Evolutionary conservation across 345 rosid genomes (phyloP).

Genomic region (Brassica juncea): DNA sequence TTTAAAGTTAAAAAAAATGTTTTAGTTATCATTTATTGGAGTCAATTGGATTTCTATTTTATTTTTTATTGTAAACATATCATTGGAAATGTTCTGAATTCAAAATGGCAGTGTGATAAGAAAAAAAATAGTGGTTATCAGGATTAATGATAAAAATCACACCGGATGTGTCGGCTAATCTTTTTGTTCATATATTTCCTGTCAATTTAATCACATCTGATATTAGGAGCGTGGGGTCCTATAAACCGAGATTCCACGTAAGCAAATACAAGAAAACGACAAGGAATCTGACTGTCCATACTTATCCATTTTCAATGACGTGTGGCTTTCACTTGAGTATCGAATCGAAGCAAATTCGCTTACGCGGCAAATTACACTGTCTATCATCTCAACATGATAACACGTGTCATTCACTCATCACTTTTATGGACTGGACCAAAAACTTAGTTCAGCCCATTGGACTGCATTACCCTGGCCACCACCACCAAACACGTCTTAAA

Average conservation of each 20-base stretch:
- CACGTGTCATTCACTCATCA: conserved; percentile 5
- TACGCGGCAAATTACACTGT: conserved; percentile 6
- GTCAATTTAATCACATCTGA: neutral
- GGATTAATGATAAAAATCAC: neutral
- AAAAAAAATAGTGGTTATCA: neutral
- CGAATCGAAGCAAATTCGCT: conserved; percentile 15
- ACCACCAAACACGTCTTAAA: neutral
- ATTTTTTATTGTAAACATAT: too few relatives aligned
- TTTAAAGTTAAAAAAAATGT: too few relatives aligned
- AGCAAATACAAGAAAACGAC: neutral
- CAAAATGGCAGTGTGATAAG: neutral
- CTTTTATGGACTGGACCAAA: neutral
- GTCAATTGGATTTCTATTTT: too few relatives aligned
- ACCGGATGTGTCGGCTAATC: neutral
- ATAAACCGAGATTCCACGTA: conserved; percentile 29
- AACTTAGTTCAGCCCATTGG: conserved; percentile 7
- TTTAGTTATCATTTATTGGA: too few relatives aligned
- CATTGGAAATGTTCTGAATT: neutral
- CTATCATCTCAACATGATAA: neutral
- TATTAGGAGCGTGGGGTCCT: neutral
- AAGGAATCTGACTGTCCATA: conserved; percentile 25
- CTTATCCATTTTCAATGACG: conserved; percentile 31
- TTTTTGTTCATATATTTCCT: neutral
- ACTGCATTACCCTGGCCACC: neutral
- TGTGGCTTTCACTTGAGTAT: conserved; percentile 10